Evolutionary conservation across 2,329 filamentous ascomycete genomes (phyloP).

Genomic region (Fusarium sp.): DNA sequence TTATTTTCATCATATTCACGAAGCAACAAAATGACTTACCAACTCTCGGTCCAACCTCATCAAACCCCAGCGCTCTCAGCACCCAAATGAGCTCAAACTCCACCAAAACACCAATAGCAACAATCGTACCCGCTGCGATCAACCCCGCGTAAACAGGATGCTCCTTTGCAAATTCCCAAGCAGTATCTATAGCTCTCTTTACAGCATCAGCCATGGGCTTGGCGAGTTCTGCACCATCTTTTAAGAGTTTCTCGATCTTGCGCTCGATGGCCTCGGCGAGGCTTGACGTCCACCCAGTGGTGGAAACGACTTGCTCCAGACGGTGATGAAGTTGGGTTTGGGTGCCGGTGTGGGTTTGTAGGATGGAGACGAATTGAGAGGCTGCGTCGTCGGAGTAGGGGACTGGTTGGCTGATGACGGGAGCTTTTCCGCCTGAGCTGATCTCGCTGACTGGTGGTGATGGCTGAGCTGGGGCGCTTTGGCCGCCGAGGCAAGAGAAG

Average conservation of each 20-base stretch:
- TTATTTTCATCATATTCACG: fast-evolving
- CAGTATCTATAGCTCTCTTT: constrained; percentile 10
- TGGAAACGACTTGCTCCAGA: constrained; percentile 19
- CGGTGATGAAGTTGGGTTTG: neutral
- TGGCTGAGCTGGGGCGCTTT: neutral
- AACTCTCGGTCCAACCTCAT: constrained; percentile 15
- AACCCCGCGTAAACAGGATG: constrained; percentile 31
- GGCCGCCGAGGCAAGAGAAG: neutral
- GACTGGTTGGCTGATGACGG: neutral
- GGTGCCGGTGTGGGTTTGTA: neutral
- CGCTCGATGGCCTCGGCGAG: constrained; percentile 26
- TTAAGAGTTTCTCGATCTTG: constrained; percentile 24
- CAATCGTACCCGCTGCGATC: constrained; percentile 26
- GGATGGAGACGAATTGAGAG: constrained; percentile 19
- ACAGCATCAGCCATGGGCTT: constrained; percentile 20
- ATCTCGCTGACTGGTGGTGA: neutral
- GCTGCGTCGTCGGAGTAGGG: constrained; percentile 24
- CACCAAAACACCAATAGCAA: constrained; percentile 32
- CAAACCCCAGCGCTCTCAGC: constrained; percentile 36
- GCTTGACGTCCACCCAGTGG: constrained; percentile 27
- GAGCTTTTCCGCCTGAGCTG: neutral
- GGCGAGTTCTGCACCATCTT: constrained; percentile 12
- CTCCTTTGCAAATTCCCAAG: constrained; percentile 30
- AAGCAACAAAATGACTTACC: constrained; percentile 20
- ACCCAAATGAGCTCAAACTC: constrained; percentile 32